phyloP scores from a whole-genome alignment of 768 basidiomycete genomes.

The Agaricus blazei region DNA sequence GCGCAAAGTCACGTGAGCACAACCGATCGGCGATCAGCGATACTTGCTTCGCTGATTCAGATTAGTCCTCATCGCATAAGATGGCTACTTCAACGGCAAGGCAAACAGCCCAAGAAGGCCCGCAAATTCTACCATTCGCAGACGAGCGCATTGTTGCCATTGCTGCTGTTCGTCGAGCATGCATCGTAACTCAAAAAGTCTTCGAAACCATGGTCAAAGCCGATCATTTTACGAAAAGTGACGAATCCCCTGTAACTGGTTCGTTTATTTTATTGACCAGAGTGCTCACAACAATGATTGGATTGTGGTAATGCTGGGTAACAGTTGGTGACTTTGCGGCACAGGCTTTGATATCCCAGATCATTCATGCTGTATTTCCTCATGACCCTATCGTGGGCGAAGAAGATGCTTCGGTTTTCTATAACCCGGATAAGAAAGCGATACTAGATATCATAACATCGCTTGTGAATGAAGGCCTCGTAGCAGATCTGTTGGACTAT shows the following conservation, averaged over 20 bases:
- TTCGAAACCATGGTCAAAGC: constrained; percentile 81
- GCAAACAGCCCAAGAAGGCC: neutral
- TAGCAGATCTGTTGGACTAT: constrained; percentile 43
- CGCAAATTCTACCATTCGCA: neutral
- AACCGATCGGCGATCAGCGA: too few relatives aligned
- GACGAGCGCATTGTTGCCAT: constrained; percentile 51
- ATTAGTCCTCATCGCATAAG: too few relatives aligned
- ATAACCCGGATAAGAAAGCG: constrained; percentile 33
- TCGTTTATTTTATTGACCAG: constrained; percentile 11
- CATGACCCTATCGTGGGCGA: constrained; percentile 89
- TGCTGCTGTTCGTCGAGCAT: constrained; percentile 84
- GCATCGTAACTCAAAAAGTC: constrained; percentile 75
- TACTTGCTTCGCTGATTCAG: too few relatives aligned
- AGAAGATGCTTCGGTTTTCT: constrained; percentile 85
- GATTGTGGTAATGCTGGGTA: neutral
- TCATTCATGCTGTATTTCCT: constrained; percentile 76
- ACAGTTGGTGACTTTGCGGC: constrained; percentile 91
- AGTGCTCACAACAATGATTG: too few relatives aligned
- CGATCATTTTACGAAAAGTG: constrained; percentile 85
- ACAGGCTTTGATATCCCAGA: constrained; percentile 85
- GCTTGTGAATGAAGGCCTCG: constrained; percentile 79
- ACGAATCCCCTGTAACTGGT: constrained; percentile 93
- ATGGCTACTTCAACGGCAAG: too few relatives aligned
- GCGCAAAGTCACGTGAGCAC: too few relatives aligned
- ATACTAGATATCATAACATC: constrained; percentile 66